phyloP scores from a whole-genome alignment of 768 basidiomycete genomes.

The Tylopilus felleus region DNA sequence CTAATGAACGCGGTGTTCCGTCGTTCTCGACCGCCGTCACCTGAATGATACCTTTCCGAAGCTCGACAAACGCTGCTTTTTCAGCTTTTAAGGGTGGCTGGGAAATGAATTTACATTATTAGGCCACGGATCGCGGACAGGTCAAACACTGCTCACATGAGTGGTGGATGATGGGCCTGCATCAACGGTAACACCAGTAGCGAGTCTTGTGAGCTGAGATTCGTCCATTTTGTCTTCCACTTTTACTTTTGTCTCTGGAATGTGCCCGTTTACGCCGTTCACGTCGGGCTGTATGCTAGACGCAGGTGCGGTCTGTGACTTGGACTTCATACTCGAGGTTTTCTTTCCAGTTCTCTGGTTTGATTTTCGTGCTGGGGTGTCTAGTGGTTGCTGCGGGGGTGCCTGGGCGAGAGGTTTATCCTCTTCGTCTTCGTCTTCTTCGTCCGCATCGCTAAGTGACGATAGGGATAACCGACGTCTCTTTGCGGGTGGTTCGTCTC shows the following conservation, averaged over 20 bases:
- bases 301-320: constrained; percentile 55
- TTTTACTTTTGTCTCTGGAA: constrained; percentile 54
- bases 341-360: constrained; percentile 52
- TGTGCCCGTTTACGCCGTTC: constrained; percentile 44
- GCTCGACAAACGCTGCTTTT: constrained; percentile 76
- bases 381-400: constrained; percentile 26
- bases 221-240: constrained; percentile 80
- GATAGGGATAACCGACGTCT: constrained; percentile 56
- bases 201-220: constrained; percentile 69
- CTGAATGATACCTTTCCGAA: constrained; percentile 78
- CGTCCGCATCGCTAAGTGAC: constrained; percentile 44
- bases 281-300: constrained; percentile 37
- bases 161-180: constrained; percentile 45
- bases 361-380: constrained; percentile 31
- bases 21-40: constrained; percentile 86
- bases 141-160: constrained; percentile 38
- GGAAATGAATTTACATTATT: constrained; percentile 7
- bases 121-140: not conserved
- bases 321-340: constrained; percentile 54
- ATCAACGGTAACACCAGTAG: constrained; percentile 79
- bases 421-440: constrained; percentile 47
- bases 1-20: constrained; percentile 64
- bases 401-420: constrained; percentile 54
- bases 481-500: constrained; percentile 47
- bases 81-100: constrained; percentile 60